Percentiles rank a stretch among this genome's conserved stretches.
Conservation (phyloP, 2,329 filamentous ascomycete species). For the Cordyceps cicadae region DNA sequence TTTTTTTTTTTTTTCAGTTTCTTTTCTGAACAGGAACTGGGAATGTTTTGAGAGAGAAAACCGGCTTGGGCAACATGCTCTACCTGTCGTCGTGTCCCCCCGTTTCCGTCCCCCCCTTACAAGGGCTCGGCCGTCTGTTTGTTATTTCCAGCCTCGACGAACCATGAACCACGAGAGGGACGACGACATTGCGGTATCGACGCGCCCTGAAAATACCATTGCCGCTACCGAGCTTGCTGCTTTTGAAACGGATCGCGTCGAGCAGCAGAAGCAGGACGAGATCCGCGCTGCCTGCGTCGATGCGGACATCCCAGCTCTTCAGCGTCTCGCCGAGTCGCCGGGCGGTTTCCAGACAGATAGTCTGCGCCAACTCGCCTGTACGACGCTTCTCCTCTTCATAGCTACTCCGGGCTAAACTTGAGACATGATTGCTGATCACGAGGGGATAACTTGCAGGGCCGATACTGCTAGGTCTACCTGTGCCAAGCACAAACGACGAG, state of each 20-base stretch:
- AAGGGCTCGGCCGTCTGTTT: too few species aligned
- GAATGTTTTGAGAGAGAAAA: too few species aligned
- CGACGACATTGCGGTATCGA: background rate
- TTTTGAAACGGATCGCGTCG: too few species aligned
- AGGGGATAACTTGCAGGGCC: slow-evolving; percentile 9
- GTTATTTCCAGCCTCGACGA: too few species aligned
- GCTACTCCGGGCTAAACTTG: background rate
- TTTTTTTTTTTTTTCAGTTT: too few species aligned
- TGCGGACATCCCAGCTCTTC: slow-evolving; percentile 48
- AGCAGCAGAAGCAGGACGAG: slow-evolving; percentile 26
- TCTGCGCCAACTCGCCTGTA: slow-evolving; percentile 70
- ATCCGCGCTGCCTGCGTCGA: slow-evolving; percentile 50
- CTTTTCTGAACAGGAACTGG: too few species aligned
- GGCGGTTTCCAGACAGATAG: slow-evolving; percentile 62
- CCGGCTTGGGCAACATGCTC: too few species aligned
- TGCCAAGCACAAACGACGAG: slow-evolving; percentile 12
- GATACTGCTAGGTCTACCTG: slow-evolving; percentile 11
- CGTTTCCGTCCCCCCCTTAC: too few species aligned
- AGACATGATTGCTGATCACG: background rate
- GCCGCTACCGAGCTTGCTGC: background rate
- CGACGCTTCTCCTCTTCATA: background rate
- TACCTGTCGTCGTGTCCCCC: too few species aligned
- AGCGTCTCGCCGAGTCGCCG: slow-evolving; percentile 49
- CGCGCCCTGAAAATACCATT: background rate
- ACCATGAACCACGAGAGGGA: background rate